Evolutionary conservation across 2,329 filamentous ascomycete genomes (phyloP).

Genomic region (Ophiosphaerella herpotricha): DNA sequence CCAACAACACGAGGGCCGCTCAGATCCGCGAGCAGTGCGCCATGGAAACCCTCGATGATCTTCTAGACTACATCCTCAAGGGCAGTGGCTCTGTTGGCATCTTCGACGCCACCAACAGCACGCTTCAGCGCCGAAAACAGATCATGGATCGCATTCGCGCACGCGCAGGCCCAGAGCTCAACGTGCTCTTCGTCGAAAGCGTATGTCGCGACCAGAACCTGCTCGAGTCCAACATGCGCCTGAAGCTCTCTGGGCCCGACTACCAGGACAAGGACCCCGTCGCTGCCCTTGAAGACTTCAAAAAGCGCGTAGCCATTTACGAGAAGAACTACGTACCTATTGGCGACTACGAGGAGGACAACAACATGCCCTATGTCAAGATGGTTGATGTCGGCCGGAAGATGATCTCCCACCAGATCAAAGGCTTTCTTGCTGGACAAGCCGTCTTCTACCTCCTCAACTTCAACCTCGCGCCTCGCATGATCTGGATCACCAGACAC

Average conservation of each 20-base stretch:
- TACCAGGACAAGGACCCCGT: conserved; percentile 92
- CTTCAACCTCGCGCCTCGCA: conserved; percentile 92
- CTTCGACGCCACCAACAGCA: conserved; percentile 96
- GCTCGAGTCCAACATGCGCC: conserved; percentile 92
- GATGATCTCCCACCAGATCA: conserved; percentile 85
- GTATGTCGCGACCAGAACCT: conserved; percentile 84
- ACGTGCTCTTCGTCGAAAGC: conserved; percentile 93
- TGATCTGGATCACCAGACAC: conserved; percentile 98
- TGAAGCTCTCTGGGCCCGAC: conserved; percentile 94
- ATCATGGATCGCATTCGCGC: conserved; percentile 82
- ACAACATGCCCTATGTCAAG: conserved; percentile 93
- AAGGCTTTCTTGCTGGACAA: conserved; percentile 88
- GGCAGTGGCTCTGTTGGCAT: conserved; percentile 89
- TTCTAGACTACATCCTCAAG: conserved; percentile 84
- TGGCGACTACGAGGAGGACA: conserved; percentile 85
- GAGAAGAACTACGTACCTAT: conserved; percentile 92
- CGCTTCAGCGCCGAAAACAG: conserved; percentile 78
- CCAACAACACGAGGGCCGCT: conserved; percentile 79
- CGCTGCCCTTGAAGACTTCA: conserved; percentile 87
- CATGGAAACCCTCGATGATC: conserved; percentile 87
- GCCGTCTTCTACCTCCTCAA: conserved; percentile 95
- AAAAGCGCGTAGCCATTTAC: conserved; percentile 87
- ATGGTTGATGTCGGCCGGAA: conserved; percentile 98
- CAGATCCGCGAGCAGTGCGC: conserved; percentile 89
- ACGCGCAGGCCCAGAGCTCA: conserved; percentile 80